A percentile compares a stretch with the other conserved stretches of the same genome.
Conservation (phyloP, 1,284 basidiomycete genomes). For the Bjerkandera adusta region DNA sequence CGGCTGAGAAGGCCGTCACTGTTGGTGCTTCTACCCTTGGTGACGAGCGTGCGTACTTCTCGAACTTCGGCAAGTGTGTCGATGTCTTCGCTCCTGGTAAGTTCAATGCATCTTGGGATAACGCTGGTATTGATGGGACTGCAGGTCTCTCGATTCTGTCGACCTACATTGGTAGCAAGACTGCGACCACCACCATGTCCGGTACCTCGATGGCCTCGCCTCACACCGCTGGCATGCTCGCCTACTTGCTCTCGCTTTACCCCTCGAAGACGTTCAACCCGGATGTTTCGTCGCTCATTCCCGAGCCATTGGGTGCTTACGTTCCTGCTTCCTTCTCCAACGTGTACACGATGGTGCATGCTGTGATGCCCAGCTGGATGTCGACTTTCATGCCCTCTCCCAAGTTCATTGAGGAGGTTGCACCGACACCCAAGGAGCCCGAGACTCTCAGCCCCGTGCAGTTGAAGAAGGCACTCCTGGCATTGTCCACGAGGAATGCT, state of each 20-base stretch:
- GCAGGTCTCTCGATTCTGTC: constrained; percentile 60
- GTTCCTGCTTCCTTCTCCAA: constrained; percentile 27
- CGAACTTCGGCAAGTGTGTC: constrained; percentile 69
- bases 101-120: background rate
- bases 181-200: constrained; percentile 62
- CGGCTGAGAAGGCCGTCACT: constrained; percentile 66
- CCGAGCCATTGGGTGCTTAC: constrained; percentile 19
- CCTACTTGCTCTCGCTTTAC: constrained; percentile 72
- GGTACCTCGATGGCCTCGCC: constrained; percentile 62
- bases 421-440: constrained; percentile 39
- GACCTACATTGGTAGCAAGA: constrained; percentile 62
- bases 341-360: constrained; percentile 53
- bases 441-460: constrained; percentile 43
- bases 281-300: constrained; percentile 29
- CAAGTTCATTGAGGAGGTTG: constrained; percentile 41
- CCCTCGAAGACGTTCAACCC: constrained; percentile 48
- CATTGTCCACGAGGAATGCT: constrained; percentile 45
- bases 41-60: constrained; percentile 79
- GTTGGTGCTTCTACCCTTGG: constrained; percentile 73
- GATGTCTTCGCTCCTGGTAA: constrained; percentile 74
- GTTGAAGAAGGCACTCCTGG: constrained; percentile 59
- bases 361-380: constrained; percentile 59
- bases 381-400: constrained; percentile 58
- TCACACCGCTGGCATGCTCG: constrained; percentile 63
- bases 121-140: background rate